Evolutionary conservation across 805 yeast species (phyloP).

Genomic region (Candida arabinofermentans): DNA sequence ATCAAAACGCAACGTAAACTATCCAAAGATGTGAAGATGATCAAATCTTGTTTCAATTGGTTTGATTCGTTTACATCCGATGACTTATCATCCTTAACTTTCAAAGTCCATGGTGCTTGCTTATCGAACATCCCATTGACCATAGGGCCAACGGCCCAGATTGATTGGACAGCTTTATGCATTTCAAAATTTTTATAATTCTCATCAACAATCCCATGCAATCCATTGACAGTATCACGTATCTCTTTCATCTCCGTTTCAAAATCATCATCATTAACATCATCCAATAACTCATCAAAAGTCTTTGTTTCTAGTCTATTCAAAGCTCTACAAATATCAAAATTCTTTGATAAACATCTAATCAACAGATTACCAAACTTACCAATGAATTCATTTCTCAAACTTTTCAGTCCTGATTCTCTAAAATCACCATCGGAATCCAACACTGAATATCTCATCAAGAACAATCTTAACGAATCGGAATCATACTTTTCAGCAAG

Average conservation of each 20-base stretch:
- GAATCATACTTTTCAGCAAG: conserved; percentile 59
- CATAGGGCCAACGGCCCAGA: conserved; percentile 56
- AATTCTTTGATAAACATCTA: conserved; percentile 69
- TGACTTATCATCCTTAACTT: conserved; percentile 22
- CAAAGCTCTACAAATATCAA: conserved; percentile 49
- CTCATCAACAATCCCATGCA: conserved; percentile 38
- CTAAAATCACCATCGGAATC: conserved; percentile 78
- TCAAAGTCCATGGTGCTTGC: conserved; percentile 71
- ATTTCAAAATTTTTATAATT: conserved; percentile 47
- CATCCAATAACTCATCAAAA: conserved; percentile 24
- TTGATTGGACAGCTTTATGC: conserved; percentile 48
- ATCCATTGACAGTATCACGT: conserved; percentile 28
- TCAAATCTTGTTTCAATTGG: conserved; percentile 40
- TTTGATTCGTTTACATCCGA: conserved; percentile 4
- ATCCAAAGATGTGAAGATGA: conserved; percentile 67
- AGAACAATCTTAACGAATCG: conserved; percentile 71
- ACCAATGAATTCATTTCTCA: conserved; percentile 67
- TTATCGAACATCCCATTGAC: conserved; percentile 68
- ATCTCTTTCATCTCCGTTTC: conserved; percentile 24
- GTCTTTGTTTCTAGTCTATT: conserved; percentile 19
- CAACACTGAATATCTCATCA: conserved; percentile 71
- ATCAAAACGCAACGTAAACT: conserved; percentile 64
- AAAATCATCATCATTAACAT: conserved; percentile 12
- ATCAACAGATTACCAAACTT: conserved; percentile 79
- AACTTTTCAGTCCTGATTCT: conserved; percentile 45